These are phyloP conservation scores for Blepharisma stoltei DNA, from an alignment of 73 alveolate genomes.

Conservation along the genomic window DNA sequence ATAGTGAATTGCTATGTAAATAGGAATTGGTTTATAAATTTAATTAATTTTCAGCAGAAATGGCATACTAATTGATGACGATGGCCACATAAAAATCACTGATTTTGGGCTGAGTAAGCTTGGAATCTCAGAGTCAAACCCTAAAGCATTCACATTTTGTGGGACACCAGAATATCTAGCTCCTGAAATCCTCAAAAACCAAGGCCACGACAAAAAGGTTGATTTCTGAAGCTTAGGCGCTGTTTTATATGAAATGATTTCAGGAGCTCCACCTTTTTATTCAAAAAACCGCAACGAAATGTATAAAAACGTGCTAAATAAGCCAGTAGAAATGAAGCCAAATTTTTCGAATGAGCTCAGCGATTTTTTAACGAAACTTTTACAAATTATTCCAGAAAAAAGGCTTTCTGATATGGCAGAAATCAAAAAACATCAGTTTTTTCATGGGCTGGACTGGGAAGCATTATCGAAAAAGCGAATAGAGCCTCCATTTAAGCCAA, in stretches of 20 bases:
- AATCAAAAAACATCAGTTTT: slow-evolving; percentile 75
- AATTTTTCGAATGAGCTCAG: slow-evolving; percentile 49
- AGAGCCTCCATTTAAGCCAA: slow-evolving; percentile 74
- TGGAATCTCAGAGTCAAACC: slow-evolving; percentile 23
- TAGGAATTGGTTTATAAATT: too few species aligned
- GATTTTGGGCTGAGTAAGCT: slow-evolving; percentile 87
- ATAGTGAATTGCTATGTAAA: too few species aligned
- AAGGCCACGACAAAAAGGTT: slow-evolving; percentile 76
- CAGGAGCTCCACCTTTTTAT: slow-evolving; percentile 89
- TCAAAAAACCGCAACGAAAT: slow-evolving; percentile 62
- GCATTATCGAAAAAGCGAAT: slow-evolving; percentile 58
- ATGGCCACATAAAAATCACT: slow-evolving; percentile 83
- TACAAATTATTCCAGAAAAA: slow-evolving; percentile 52
- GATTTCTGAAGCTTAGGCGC: slow-evolving; percentile 91
- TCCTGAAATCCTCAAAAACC: slow-evolving; percentile 73
- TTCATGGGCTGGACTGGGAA: slow-evolving; percentile 79
- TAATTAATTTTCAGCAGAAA: too few species aligned
- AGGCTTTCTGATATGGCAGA: slow-evolving; percentile 67
- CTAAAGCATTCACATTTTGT: slow-evolving; percentile 36
- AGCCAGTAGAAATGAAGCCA: slow-evolving; percentile 52
- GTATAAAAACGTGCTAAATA: slow-evolving; percentile 57
- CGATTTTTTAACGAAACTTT: slow-evolving; percentile 2
- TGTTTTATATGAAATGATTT: slow-evolving; percentile 77
- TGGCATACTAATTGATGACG: slow-evolving; percentile 76
- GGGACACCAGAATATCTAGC: slow-evolving; percentile 94